Evolutionary conservation across 371 early-diverging fungal species (phyloP), one percentile per base, ranked within the genome.

Genomic region (Syncephalastrum sp.): DNA sequence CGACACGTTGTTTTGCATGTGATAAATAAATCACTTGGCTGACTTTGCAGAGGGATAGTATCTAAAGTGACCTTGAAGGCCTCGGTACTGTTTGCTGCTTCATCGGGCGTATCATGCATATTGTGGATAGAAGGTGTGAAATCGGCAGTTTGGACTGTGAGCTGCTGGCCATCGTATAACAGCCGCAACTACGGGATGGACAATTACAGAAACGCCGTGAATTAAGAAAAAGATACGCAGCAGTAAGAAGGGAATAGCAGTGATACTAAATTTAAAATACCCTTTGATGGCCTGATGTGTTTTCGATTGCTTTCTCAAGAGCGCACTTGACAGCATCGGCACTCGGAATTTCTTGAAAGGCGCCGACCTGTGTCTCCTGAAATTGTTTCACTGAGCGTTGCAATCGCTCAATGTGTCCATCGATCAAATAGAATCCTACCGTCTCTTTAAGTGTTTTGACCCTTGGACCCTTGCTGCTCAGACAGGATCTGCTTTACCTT

Each of bases 1-100:
- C 87, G 77, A 47, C 65, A 63, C 10, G 87, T 86, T 1, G 87
- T 85, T 56, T 86, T 86, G 63, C 84, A 73, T 10, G 45, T 25
- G 25, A 86, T 33, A 47, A 79, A 86, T 1, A 73, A 65, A 52
- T 81, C 72, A n/a, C 48, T 25, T 3, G 65, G 21, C 16, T 55
- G 27, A 45, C 55, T 48, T 8, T 55, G 57, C 14, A 56, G 67
- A 3, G 83, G 63, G 10, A 71, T 21, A 0, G 56, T 70, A 41
- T 84, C 82, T 24, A 84, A 59, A 4, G 67, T 66, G 5, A 82
- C 64, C 4, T 57, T 29, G 4, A 66, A 42, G 7, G 42, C 23
- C 17, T 57, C 57, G 1, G 15, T 25, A 15, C 42, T 17, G n/a
- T 42, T 13, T 7, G 53, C 68, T 46, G 65, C 60, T 12, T 49